Conservation (phyloP, 352 stramenopile species). For the Globisporangium recalcitrans region DNA sequence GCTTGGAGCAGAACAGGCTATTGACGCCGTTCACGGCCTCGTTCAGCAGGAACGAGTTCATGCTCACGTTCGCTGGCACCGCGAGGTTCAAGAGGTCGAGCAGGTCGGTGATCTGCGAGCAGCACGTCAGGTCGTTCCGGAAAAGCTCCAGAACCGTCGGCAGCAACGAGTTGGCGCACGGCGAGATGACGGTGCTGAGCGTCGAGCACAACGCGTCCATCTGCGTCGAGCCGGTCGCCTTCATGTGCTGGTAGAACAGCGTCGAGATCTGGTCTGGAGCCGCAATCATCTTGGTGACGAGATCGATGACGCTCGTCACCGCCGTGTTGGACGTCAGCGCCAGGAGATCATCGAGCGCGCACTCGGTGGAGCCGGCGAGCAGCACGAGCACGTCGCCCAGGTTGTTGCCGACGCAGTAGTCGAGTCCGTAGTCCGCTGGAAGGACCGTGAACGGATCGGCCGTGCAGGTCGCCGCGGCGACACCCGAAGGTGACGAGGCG, state of each 20-base stretch:
- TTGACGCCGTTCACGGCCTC: constrained; percentile 50
- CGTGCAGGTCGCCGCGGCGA: constrained; percentile 33
- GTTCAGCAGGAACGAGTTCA: constrained; percentile 34
- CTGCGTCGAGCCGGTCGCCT: constrained; percentile 25
- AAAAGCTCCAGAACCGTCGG: constrained; percentile 34
- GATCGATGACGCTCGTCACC: constrained; percentile 23
- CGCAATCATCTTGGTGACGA: constrained; percentile 35
- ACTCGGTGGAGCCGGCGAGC: constrained; percentile 33
- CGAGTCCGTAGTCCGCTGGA: constrained; percentile 28
- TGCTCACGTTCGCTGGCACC: constrained; percentile 36
- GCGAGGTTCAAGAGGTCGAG: constrained; percentile 46
- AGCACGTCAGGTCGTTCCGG: constrained; percentile 45
- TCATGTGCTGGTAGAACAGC: constrained; percentile 17
- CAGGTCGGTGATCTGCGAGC: constrained; percentile 34
- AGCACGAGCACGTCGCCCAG: constrained; percentile 31
- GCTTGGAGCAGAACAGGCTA: constrained; percentile 41
- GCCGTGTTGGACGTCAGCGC: constrained; percentile 24
- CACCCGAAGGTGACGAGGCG: background rate
- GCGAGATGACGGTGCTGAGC: constrained; percentile 43
- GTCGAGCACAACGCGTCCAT: constrained; percentile 39
- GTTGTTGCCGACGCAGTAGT: constrained; percentile 51
- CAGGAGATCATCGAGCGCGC: constrained; percentile 39
- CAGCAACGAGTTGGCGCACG: constrained; percentile 43
- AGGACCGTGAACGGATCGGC: constrained; percentile 37
- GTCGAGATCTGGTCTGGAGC: constrained; percentile 20